Conservation (phyloP, 495 filamentous ascomycete genomes). For the Lepidopterella palustris region DNA sequence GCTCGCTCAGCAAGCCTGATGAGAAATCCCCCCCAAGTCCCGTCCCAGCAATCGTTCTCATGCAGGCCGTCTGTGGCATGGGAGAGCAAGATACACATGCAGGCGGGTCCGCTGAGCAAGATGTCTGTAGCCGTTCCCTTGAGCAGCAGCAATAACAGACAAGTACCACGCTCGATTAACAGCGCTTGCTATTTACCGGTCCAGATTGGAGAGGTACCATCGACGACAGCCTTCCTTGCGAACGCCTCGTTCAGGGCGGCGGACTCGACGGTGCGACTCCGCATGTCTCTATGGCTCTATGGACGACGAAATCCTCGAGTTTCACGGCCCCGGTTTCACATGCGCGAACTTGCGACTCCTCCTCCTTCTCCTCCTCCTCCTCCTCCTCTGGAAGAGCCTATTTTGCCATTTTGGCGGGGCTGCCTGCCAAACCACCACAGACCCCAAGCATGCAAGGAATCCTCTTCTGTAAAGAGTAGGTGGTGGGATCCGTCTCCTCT, state of each 20-base stretch:
- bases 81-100: neutral
- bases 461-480: slow-evolving; percentile 12
- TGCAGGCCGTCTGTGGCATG: neutral
- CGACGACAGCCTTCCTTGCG: too few relatives aligned
- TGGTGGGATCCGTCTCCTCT: neutral
- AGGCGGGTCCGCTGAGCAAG: neutral
- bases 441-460: slow-evolving; percentile 4
- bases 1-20: neutral
- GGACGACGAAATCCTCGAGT: slow-evolving; percentile 8
- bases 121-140: neutral
- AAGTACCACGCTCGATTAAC: neutral
- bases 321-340: slow-evolving; percentile 25
- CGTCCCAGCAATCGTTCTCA: neutral
- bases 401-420: slow-evolving; percentile 2
- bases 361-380: too few relatives aligned
- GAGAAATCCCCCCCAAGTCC: neutral
- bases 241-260: neutral
- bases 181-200: neutral
- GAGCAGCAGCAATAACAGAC: neutral
- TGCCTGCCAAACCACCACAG: slow-evolving; percentile 1
- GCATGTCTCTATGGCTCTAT: slow-evolving; percentile 2
- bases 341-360: neutral
- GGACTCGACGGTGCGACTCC: slow-evolving; percentile 1
- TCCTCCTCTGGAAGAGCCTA: neutral
- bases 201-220: too few relatives aligned